Evolutionary conservation across 257 asterid species (phyloP).

Genomic region (Solanum commersonii): DNA sequence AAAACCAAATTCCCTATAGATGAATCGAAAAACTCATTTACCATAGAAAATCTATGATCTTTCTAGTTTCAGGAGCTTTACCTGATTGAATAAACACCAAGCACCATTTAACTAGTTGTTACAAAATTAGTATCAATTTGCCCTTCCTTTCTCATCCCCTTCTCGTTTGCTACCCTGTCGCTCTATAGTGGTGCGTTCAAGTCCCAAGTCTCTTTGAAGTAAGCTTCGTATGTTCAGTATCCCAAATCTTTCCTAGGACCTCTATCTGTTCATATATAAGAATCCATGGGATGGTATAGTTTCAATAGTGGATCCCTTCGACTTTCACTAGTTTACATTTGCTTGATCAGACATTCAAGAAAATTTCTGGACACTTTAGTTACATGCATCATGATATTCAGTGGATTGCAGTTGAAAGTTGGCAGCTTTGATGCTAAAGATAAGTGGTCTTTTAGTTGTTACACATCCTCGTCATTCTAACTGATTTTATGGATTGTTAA

Average conservation of each 20-base stretch:
- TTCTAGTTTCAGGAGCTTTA: not conserved
- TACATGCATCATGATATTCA: not conserved
- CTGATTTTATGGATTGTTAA: not conserved
- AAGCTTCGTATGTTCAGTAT: not conserved
- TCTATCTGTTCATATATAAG: not conserved
- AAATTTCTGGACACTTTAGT: not conserved
- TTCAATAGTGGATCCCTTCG: not conserved
- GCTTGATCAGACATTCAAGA: not conserved
- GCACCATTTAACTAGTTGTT: not conserved
- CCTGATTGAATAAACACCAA: not conserved
- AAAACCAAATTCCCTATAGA: not conserved
- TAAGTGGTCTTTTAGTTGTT: not conserved
- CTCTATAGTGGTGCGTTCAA: not conserved
- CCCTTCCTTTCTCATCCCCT: not conserved
- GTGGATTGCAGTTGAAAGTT: not conserved
- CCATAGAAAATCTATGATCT: not conserved
- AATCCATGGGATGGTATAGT: not conserved
- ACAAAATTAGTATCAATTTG: not conserved
- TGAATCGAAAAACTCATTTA: not conserved
- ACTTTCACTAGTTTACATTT: not conserved
- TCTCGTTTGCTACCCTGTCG: not conserved
- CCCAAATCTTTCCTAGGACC: not conserved
- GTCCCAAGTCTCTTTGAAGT: not conserved
- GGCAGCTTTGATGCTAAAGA: not conserved
- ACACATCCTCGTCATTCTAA: not conserved